phyloP scores from a whole-genome alignment of 2,329 filamentous ascomycete species.

The Colletotrichum lindemuthianum region DNA sequence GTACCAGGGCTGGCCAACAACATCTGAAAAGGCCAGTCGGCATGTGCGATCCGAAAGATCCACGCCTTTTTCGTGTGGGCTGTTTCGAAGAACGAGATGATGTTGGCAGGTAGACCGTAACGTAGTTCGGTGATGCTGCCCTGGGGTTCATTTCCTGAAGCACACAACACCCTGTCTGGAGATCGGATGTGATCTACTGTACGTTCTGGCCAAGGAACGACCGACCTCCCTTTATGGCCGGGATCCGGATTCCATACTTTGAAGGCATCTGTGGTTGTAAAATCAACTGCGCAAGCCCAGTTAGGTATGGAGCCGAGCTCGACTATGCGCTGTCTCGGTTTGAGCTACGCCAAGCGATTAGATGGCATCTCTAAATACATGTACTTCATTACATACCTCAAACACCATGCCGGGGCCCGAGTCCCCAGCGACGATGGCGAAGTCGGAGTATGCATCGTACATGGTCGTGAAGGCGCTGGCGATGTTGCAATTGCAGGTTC shows the following conservation, averaged over 20 bases:
- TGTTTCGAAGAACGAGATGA: constrained; percentile 67
- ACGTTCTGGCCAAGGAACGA: constrained; percentile 26
- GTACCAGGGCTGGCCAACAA: constrained; percentile 61
- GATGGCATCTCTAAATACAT: not conserved
- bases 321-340: constrained; percentile 39
- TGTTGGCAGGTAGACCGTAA: constrained; percentile 74
- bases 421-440: constrained; percentile 83
- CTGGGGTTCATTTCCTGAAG: constrained; percentile 69
- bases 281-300: constrained; percentile 69
- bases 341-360: constrained; percentile 24
- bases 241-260: constrained; percentile 45
- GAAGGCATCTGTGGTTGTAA: constrained; percentile 57
- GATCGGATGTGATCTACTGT: constrained; percentile 18
- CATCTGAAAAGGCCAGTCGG: constrained; percentile 49
- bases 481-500: constrained; percentile 77
- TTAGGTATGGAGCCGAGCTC: constrained; percentile 65
- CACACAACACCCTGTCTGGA: constrained; percentile 70
- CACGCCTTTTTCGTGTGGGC: constrained; percentile 63
- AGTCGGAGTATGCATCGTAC: constrained; percentile 74
- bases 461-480: constrained; percentile 84
- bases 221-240: constrained; percentile 38
- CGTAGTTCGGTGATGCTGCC: constrained; percentile 76
- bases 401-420: constrained; percentile 82
- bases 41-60: constrained; percentile 53
- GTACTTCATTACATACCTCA: constrained; percentile 60